Percentiles rank a stretch among this genome's conserved stretches.
phyloP scores from a whole-genome alignment of 2,329 filamentous ascomycete genomes.

The Polychaeton citri region DNA sequence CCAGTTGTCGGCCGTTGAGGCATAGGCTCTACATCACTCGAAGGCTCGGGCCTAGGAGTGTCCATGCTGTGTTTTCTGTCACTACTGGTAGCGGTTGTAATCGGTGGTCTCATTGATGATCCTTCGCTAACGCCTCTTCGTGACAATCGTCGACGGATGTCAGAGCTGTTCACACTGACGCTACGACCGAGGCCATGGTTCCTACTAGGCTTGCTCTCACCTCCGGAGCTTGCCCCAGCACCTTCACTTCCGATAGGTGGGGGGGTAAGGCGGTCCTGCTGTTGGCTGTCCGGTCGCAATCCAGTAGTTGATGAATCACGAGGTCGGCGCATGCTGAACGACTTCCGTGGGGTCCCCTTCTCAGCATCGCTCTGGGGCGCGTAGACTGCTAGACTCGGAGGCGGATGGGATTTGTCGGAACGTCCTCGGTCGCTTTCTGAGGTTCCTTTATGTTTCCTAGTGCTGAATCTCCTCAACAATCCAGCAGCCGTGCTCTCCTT shows the following conservation, averaged over 20 bases:
- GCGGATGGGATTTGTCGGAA: slow-evolving; percentile 48
- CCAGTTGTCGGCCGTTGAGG: slow-evolving; percentile 30
- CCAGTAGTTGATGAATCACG: slow-evolving; percentile 34
- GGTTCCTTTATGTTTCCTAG: slow-evolving; percentile 59
- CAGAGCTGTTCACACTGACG: slow-evolving; percentile 82
- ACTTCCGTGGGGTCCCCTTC: slow-evolving; percentile 53
- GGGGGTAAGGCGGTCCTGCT: neutral
- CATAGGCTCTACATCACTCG: slow-evolving; percentile 33
- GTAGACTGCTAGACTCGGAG: slow-evolving; percentile 70
- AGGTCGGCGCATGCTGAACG: slow-evolving; percentile 66
- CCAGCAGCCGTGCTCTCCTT: slow-evolving; percentile 82
- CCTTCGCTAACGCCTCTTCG: slow-evolving; percentile 42
- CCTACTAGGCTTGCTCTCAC: slow-evolving; percentile 15
- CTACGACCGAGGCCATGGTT: slow-evolving; percentile 63
- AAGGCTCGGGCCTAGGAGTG: slow-evolving; percentile 29
- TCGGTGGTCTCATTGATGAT: slow-evolving; percentile 26
- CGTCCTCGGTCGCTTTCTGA: slow-evolving; percentile 29
- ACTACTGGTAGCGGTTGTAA: slow-evolving; percentile 13
- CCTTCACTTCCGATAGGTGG: neutral
- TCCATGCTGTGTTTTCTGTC: slow-evolving; percentile 24
- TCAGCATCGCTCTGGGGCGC: slow-evolving; percentile 46
- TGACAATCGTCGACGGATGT: slow-evolving; percentile 54
- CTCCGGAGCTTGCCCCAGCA: slow-evolving; percentile 12
- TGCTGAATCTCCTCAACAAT: slow-evolving; percentile 80
- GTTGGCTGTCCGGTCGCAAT: slow-evolving; percentile 36